Percentiles rank a stretch among this genome's conserved stretches.
These are phyloP conservation scores for Nicotiana benthamiana DNA, from an alignment of 257 asterid species.

Conservation along the genomic window DNA sequence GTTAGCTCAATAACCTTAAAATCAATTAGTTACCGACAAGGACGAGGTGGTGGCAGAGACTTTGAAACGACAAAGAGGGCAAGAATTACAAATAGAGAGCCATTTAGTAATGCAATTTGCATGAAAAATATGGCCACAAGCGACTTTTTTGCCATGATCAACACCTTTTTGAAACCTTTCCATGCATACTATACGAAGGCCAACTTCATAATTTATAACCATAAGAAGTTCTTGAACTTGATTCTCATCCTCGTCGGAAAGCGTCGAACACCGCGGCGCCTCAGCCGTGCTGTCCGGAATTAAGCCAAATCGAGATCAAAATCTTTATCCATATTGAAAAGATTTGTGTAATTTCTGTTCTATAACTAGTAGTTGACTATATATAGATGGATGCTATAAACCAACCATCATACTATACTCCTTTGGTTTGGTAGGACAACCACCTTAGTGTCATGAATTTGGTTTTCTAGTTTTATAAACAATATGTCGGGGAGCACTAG, in stretches of 20 bases:
- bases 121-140: conserved; percentile 10
- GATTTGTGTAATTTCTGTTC: no score
- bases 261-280: neutral
- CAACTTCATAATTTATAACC: neutral
- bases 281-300: neutral
- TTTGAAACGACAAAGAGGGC: neutral
- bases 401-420: neutral
- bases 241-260: neutral
- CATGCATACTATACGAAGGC: neutral
- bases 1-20: no score
- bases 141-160: neutral
- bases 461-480: neutral
- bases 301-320: conserved; percentile 28
- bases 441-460: neutral
- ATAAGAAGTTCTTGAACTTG: neutral
- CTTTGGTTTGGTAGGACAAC: neutral
- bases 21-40: no score
- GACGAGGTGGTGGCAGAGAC: neutral
- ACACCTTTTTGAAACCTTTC: neutral
- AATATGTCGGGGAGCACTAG: no score
- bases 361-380: neutral
- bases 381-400: neutral
- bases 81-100: neutral
- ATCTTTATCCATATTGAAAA: conserved; percentile 6
- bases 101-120: neutral